These are phyloP conservation scores for Crocinoboletus sp. DNA, from an alignment of 1,284 basidiomycete species.

Conservation along the genomic window DNA sequence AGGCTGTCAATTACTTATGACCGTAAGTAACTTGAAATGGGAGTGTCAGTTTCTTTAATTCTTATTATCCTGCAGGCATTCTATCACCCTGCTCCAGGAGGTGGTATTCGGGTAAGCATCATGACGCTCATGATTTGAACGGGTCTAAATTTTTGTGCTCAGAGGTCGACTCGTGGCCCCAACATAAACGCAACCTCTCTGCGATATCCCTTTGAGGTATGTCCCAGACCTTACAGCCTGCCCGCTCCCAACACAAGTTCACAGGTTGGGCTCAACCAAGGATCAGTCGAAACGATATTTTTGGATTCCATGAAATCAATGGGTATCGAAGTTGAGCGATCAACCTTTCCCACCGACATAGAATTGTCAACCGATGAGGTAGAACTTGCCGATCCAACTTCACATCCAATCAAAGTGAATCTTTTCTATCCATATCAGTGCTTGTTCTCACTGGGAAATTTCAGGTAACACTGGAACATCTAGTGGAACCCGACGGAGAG, in stretches of 20 bases:
- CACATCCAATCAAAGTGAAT: constrained; percentile 34
- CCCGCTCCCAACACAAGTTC: not conserved
- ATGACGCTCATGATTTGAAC: not conserved
- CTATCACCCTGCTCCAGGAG: constrained; percentile 33
- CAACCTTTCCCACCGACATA: constrained; percentile 30
- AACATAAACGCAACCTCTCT: constrained; percentile 33
- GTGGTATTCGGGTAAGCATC: constrained; percentile 28
- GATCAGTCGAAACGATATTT: constrained; percentile 35
- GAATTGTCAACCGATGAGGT: constrained; percentile 31
- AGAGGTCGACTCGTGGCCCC: constrained; percentile 30
- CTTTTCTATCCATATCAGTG: not conserved
- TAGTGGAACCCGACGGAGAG: constrained; percentile 28
- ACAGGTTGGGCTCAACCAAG: constrained; percentile 35
- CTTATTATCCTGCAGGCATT: constrained; percentile 25
- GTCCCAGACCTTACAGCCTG: not conserved
- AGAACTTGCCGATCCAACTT: constrained; percentile 28
- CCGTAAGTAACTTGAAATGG: constrained; percentile 18
- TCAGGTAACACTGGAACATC: constrained; percentile 36
- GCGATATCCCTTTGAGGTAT: constrained; percentile 35
- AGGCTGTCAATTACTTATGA: constrained; percentile 29
- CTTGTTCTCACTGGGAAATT: constrained; percentile 1
- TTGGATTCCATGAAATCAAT: constrained; percentile 28
- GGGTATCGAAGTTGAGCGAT: constrained; percentile 34
- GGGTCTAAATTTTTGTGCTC: not conserved
- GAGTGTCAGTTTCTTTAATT: not conserved